phyloP scores from a whole-genome alignment of 345 rosid species.

The Camelina hispida region DNA sequence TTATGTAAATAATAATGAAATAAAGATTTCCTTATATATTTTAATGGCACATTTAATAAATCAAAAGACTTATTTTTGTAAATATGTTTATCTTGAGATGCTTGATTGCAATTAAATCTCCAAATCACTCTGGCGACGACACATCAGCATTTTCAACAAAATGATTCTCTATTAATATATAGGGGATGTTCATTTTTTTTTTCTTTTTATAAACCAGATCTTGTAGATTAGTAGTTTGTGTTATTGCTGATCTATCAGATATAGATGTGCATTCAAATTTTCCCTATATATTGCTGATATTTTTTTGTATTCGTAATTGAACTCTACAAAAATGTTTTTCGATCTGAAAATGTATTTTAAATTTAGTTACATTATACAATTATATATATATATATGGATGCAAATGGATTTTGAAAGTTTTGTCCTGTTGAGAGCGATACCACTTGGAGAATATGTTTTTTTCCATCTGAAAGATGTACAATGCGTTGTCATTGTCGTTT shows the following conservation, averaged over 20 bases:
- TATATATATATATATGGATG: background rate
- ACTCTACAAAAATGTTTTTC: background rate
- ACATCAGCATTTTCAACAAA: too few relatives aligned
- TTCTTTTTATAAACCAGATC: background rate
- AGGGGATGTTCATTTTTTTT: too few relatives aligned
- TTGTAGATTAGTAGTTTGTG: background rate
- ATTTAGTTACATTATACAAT: background rate
- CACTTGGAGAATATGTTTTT: slow-evolving; percentile 16
- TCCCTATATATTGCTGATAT: too few relatives aligned
- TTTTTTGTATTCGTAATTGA: too few relatives aligned
- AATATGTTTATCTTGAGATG: too few relatives aligned
- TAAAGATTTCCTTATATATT: too few relatives aligned
- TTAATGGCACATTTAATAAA: too few relatives aligned
- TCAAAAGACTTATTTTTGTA: too few relatives aligned
- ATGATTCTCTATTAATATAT: too few relatives aligned
- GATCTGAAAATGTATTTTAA: background rate
- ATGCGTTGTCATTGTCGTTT: slow-evolving; percentile 38
- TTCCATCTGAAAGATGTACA: slow-evolving; percentile 22
- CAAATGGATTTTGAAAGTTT: background rate
- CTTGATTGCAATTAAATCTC: too few relatives aligned
- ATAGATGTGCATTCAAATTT: background rate
- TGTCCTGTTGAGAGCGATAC: background rate
- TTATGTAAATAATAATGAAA: too few relatives aligned
- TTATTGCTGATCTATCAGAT: background rate
- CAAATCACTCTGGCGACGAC: too few relatives aligned